Percentiles rank a stretch among this genome's conserved stretches.
Conservation (phyloP, 1,284 basidiomycete species). For the Fistulina hepatica region DNA sequence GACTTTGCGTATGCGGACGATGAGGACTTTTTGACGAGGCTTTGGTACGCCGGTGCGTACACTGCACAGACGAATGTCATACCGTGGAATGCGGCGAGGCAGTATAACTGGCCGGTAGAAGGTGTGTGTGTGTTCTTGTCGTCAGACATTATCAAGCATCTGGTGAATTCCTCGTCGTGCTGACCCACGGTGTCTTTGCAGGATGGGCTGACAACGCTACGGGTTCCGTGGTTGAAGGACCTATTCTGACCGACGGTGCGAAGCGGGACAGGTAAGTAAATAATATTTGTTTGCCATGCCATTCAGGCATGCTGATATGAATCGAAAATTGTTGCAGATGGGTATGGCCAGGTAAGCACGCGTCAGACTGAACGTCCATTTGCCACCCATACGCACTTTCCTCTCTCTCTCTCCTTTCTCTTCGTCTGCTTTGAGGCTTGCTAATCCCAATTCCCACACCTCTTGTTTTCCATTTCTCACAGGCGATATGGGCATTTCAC, state of each 20-base stretch:
- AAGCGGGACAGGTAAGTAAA: conserved; percentile 44
- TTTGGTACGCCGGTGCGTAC: conserved; percentile 54
- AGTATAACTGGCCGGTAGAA: conserved; percentile 12
- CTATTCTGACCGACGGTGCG: conserved; percentile 53
- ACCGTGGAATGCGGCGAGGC: conserved; percentile 40
- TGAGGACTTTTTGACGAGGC: conserved; percentile 34
- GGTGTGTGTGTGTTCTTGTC: conserved; percentile 1
- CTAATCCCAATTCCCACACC: background rate
- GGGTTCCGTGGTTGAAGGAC: conserved; percentile 43
- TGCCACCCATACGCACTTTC: no score
- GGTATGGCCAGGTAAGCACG: conserved; percentile 38
- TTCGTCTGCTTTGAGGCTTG: no score
- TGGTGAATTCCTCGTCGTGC: background rate
- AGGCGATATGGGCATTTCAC: conserved; percentile 55
- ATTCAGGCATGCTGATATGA: no score
- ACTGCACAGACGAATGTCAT: conserved; percentile 52
- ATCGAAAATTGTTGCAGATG: conserved; percentile 25
- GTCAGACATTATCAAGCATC: background rate
- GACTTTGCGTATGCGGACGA: conserved; percentile 34
- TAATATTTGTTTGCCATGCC: background rate
- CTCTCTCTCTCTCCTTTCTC: no score
- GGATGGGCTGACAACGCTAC: conserved; percentile 51
- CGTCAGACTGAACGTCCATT: no score
- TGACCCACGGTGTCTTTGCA: conserved; percentile 13
- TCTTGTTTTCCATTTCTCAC: background rate